A percentile compares a stretch with the other conserved stretches of the same genome.
These are phyloP conservation scores for Aurantiochytrium sp. DNA, from an alignment of 108 stramenopile species.

Conservation along the genomic window DNA sequence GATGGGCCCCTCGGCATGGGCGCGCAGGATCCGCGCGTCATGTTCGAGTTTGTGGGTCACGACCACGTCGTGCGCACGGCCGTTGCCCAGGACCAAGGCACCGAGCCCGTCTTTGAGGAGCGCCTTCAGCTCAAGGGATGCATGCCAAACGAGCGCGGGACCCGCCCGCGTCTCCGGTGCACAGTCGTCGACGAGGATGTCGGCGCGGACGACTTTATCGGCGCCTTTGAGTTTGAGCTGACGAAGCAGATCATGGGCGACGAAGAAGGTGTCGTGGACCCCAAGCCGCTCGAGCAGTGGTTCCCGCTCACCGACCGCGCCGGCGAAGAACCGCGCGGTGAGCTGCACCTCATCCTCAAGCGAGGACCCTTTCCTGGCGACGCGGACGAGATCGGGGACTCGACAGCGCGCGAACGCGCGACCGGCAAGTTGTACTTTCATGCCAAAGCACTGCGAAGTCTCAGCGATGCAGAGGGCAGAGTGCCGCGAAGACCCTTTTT, in stretches of 20 bases:
- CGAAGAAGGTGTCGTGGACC: neutral
- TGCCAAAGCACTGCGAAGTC: neutral
- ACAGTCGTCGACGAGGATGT: neutral
- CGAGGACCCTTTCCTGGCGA: conserved; percentile 17
- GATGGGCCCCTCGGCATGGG: neutral
- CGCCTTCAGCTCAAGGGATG: neutral
- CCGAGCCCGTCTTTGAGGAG: conserved; percentile 1
- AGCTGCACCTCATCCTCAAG: neutral
- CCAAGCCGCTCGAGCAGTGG: neutral
- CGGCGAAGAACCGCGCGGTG: neutral
- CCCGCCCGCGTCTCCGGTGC: neutral
- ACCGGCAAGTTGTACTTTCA: neutral
- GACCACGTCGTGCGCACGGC: neutral
- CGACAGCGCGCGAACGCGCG: neutral
- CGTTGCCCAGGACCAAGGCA: conserved; percentile 2
- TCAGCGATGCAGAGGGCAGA: neutral
- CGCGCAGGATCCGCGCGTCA: neutral
- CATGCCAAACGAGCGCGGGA: neutral
- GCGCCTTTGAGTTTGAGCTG: neutral
- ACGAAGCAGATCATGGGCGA: neutral
- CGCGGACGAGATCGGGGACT: neutral
- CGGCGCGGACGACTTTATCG: neutral
- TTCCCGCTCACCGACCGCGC: neutral
- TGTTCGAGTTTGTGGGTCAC: neutral
- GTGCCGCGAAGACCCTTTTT: neutral